Conservation (phyloP, 192 early-diverging fungal species). For the Backusella tuberculispora region DNA sequence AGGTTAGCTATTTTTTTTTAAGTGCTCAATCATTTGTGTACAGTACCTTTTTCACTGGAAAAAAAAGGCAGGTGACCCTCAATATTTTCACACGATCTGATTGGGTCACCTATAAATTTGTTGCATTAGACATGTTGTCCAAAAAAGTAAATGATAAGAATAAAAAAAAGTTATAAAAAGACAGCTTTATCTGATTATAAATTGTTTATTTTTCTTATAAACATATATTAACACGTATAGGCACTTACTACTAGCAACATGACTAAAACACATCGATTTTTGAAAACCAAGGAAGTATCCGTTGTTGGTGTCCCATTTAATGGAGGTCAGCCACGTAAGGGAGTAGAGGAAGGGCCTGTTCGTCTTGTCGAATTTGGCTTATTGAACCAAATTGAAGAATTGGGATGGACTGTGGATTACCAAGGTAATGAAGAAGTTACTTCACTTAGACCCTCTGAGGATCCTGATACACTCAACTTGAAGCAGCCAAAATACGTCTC, state of each 20-base stretch:
- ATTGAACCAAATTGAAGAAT: conserved; percentile 73
- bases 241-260: neutral
- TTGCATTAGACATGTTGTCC: neutral
- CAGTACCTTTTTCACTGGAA: neutral
- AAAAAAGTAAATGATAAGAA: neutral
- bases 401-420: conserved; percentile 82
- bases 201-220: neutral
- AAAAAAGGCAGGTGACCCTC: neutral
- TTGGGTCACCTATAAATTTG: neutral
- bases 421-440: conserved; percentile 77
- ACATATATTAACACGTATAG: neutral
- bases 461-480: conserved; percentile 76
- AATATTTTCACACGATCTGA: conserved; percentile 1
- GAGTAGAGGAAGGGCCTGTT: conserved; percentile 89
- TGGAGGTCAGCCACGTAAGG: conserved; percentile 60
- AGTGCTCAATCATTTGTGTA: no score
- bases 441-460: conserved; percentile 65
- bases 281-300: conserved; percentile 21
- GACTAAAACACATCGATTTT: conserved; percentile 17
- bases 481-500: conserved; percentile 89
- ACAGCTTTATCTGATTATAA: conserved; percentile 11
- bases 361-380: conserved; percentile 87
- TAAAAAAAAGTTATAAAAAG: conserved; percentile 4
- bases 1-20: no score
- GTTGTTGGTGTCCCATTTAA: conserved; percentile 34